Evolutionary conservation across 805 yeast genomes (phyloP).

Genomic region (Wickerhamiella kurtzmanii): DNA sequence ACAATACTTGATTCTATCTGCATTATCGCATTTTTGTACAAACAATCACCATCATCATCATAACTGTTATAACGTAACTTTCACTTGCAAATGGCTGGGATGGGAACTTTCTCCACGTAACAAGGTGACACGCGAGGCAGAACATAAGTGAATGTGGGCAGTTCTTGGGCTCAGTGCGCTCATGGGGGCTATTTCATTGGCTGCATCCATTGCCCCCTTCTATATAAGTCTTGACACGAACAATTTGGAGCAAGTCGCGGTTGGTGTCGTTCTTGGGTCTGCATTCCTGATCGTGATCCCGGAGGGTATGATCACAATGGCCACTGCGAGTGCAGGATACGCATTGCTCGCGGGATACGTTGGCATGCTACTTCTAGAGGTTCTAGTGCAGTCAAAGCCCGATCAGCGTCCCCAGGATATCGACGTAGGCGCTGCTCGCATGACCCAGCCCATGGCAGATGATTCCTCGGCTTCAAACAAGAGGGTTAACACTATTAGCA

Average conservation of each 20-base stretch:
- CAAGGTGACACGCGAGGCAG: neutral
- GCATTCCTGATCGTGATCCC: constrained; percentile 48
- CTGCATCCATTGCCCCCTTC: constrained; percentile 20
- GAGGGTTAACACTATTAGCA: constrained; percentile 26
- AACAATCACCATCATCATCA: constrained; percentile 15
- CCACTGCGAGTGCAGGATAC: constrained; percentile 1
- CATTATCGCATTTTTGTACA: too few relatives aligned
- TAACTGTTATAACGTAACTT: constrained; percentile 2
- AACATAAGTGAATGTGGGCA: constrained; percentile 11
- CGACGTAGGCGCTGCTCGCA: neutral
- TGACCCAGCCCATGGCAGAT: neutral
- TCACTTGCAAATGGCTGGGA: neutral
- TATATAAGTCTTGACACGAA: constrained; percentile 4
- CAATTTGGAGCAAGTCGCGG: constrained; percentile 37
- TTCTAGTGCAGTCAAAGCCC: constrained; percentile 20
- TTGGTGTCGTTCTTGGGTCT: constrained; percentile 50
- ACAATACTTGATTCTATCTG: too few relatives aligned
- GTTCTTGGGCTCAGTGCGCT: constrained; percentile 13
- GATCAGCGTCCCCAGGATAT: constrained; percentile 15
- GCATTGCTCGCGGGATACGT: constrained; percentile 42
- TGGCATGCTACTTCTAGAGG: constrained; percentile 39
- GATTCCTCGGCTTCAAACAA: neutral
- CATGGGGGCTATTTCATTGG: constrained; percentile 17
- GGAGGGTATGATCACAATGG: constrained; percentile 40
- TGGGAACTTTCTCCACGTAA: neutral